phyloP scores from a whole-genome alignment of 2,329 filamentous ascomycete species.

The Podosphaera fusca region DNA sequence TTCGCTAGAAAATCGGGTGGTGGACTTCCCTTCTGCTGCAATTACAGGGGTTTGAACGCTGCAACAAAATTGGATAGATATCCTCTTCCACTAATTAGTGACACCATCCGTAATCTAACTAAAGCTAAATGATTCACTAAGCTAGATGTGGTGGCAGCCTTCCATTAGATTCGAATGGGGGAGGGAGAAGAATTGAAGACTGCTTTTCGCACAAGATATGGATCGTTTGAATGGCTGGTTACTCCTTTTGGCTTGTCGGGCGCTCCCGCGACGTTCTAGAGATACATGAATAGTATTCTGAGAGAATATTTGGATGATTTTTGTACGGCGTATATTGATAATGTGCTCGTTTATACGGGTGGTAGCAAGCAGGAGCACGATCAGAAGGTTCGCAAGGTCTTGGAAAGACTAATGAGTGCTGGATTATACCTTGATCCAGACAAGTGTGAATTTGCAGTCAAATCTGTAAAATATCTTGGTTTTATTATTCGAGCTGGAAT shows the following conservation, averaged over 20 bases:
- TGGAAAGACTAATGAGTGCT: background rate
- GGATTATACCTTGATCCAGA: background rate
- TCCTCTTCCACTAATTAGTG: background rate
- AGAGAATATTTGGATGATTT: background rate
- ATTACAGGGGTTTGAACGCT: constrained; percentile 2
- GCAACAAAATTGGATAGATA: constrained; percentile 2
- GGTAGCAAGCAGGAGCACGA: background rate
- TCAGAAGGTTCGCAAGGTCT: background rate
- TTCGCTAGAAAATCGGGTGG: background rate
- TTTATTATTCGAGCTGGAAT: background rate
- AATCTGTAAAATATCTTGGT: background rate
- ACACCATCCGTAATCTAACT: background rate
- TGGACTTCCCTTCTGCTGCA: constrained; percentile 1
- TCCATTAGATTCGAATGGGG: constrained; percentile 1
- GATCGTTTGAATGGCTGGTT: background rate
- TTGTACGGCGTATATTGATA: background rate
- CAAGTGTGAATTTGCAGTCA: background rate
- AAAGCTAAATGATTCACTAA: background rate
- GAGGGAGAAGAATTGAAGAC: background rate
- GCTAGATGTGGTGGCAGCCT: background rate
- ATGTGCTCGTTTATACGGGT: background rate
- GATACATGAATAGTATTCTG: background rate
- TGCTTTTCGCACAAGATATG: background rate
- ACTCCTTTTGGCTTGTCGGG: background rate
- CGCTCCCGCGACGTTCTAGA: background rate